phyloP scores from a whole-genome alignment of 1,284 basidiomycete genomes.

The Flammula alnicola region DNA sequence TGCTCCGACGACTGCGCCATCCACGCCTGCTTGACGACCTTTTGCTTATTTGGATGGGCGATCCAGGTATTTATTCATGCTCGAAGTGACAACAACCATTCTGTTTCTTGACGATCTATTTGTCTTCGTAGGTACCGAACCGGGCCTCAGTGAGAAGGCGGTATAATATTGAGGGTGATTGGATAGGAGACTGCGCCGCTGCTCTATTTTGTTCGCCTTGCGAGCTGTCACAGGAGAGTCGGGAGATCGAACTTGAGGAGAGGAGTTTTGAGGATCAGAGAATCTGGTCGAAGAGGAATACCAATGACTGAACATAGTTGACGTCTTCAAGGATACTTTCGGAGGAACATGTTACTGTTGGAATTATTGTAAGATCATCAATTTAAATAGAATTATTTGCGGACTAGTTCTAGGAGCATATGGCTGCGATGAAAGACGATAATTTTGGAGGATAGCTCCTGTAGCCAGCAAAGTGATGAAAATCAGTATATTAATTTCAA shows the following conservation, averaged over 20 bases:
- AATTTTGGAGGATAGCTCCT: no score
- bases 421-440: no score
- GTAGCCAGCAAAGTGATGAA: no score
- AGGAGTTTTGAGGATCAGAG: neutral
- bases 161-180: constrained; percentile 20
- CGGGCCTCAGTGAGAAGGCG: constrained; percentile 14
- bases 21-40: constrained; percentile 19
- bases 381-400: no score
- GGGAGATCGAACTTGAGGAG: constrained; percentile 24
- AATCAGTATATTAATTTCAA: no score
- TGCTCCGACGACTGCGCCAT: constrained; percentile 21
- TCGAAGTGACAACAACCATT: neutral
- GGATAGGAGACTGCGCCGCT: constrained; percentile 20
- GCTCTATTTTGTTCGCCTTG: constrained; percentile 24
- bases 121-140: constrained; percentile 11
- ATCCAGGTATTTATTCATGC: constrained; percentile 11
- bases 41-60: constrained; percentile 21
- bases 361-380: no score
- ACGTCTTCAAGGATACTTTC: no score
- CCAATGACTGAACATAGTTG: no score
- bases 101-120: neutral
- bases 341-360: no score
- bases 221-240: constrained; percentile 22
- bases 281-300: neutral
- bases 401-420: no score